Evolutionary conservation across 148 eudicot species (phyloP), one percentile per base, ranked within the genome.

Genomic region (Gaultheria prostrata): DNA sequence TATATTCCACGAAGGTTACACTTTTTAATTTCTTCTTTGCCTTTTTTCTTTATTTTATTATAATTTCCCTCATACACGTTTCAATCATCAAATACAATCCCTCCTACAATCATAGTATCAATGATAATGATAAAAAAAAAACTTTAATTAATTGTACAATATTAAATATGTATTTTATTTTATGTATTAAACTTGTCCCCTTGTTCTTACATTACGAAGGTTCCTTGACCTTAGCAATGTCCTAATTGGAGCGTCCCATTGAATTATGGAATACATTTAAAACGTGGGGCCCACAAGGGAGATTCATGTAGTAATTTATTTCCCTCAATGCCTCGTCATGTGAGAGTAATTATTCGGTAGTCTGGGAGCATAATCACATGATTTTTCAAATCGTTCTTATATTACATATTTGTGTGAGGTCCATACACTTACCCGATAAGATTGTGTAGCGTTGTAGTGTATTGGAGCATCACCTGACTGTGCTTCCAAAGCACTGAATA

Each of bases 271-370:
- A 20, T 76, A 35, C 61, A 15, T 43, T 14, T 59, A 35, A 21
- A 8, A 4, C 8, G 24, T 4, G 72, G 79, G 65, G 51, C 43
- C 33, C 82, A 75, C 56, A 48, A 72, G 79, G 69, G 79, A 84
- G 85, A 71, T 82, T 85, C 87, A 83, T 87, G 76, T 85, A 79
- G 33, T 14, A 28, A 51, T 2, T 14, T 53, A 20, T 24, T 10
- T 15, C 76, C 18, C 76, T 15, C 76, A 82, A 85, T 33, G 6
- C 84, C 89, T 82, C 83, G 75, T 87, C 77, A 79, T 87, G 13
- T 33, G 76, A 39, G 43, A 39, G 43, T 39, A 39, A 39, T 39
- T 39, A 39, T 39, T 5, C 43, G 4, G 43, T 39, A 39, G 43
- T 39, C 43, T 39, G 43, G 43, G 43, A 39, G 43, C 0, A 39